phyloP scores from a whole-genome alignment of 768 basidiomycete species.

The Mycena rebaudengoi region DNA sequence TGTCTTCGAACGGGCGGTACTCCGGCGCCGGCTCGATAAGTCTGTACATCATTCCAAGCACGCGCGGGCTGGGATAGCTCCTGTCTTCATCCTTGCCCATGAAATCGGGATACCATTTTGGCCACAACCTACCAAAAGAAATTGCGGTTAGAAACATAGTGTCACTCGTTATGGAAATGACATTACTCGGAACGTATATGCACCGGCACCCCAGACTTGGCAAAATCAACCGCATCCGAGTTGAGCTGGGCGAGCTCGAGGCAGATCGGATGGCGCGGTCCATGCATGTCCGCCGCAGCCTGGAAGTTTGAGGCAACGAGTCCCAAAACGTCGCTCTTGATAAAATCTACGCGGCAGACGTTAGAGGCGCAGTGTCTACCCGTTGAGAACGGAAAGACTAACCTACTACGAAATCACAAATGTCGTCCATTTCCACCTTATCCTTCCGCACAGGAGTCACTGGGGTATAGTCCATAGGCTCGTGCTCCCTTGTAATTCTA shows the following conservation, averaged over 20 bases:
- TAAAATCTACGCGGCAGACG: conserved; percentile 3
- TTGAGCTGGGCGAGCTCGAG: conserved; percentile 18
- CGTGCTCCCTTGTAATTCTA: conserved; percentile 17
- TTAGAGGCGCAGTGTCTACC: background rate
- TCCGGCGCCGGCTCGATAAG: conserved; percentile 27
- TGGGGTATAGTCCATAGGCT: conserved; percentile 24
- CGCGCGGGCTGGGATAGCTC: conserved; percentile 16
- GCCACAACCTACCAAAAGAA: conserved; percentile 18
- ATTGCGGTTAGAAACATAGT: no score
- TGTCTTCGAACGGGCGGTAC: conserved; percentile 7
- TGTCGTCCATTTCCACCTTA: conserved; percentile 12
- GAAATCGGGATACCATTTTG: conserved; percentile 21
- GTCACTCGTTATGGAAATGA: no score
- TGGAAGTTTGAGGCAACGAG: conserved; percentile 2
- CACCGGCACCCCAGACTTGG: conserved; percentile 20
- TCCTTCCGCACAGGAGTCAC: conserved; percentile 7
- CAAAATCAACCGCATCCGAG: conserved; percentile 28
- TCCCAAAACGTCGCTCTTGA: conserved; percentile 22
- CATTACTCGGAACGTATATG: conserved; percentile 4
- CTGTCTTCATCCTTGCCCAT: conserved; percentile 7
- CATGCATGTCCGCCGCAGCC: conserved; percentile 17
- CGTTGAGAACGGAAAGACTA: background rate
- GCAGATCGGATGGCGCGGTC: conserved; percentile 11
- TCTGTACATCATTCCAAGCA: conserved; percentile 27
- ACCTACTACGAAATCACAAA: conserved; percentile 25